Conservation (phyloP, 768 basidiomycete genomes). For the Cyathus striatus region DNA sequence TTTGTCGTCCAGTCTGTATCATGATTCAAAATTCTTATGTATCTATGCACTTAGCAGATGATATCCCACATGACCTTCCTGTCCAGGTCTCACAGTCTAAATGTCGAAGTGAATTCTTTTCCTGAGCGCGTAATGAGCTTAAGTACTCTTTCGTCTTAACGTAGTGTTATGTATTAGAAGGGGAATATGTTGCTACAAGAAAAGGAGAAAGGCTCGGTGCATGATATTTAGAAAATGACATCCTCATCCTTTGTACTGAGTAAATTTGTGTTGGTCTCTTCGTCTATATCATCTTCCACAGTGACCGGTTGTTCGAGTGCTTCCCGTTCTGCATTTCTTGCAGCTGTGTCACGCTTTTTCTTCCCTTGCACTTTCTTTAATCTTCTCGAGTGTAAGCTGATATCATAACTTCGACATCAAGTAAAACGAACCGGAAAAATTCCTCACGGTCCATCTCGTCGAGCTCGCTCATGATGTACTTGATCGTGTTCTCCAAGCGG, state of each 20-base stretch:
- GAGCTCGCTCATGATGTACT: conserved; percentile 94
- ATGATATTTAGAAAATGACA: conserved; percentile 75
- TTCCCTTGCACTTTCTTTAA: conserved; percentile 97
- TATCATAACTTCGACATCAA: not conserved
- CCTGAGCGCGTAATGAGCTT: no score
- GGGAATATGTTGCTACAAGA: no score
- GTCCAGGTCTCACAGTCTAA: conserved; percentile 8
- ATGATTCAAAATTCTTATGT: conserved; percentile 57
- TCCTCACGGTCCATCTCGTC: conserved; percentile 99
- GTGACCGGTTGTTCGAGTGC: conserved; percentile 21
- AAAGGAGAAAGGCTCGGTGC: not conserved
- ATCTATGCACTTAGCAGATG: conserved; percentile 55
- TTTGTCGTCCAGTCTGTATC: conserved; percentile 17
- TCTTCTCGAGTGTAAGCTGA: conserved; percentile 30
- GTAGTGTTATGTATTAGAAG: no score
- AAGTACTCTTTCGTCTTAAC: no score
- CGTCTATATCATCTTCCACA: conserved; percentile 29
- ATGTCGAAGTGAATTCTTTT: no score
- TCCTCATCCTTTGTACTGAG: conserved; percentile 87
- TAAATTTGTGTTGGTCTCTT: conserved; percentile 44
- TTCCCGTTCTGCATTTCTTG: conserved; percentile 22
- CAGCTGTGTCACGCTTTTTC: conserved; percentile 81
- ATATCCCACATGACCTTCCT: conserved; percentile 44
- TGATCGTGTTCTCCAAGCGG: conserved; percentile 93
- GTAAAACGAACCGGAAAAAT: conserved; percentile 68